A percentile compares a stretch with the other conserved stretches of the same genome.
phyloP scores from a whole-genome alignment of 345 rosid species.

The Trapa bicornis region DNA sequence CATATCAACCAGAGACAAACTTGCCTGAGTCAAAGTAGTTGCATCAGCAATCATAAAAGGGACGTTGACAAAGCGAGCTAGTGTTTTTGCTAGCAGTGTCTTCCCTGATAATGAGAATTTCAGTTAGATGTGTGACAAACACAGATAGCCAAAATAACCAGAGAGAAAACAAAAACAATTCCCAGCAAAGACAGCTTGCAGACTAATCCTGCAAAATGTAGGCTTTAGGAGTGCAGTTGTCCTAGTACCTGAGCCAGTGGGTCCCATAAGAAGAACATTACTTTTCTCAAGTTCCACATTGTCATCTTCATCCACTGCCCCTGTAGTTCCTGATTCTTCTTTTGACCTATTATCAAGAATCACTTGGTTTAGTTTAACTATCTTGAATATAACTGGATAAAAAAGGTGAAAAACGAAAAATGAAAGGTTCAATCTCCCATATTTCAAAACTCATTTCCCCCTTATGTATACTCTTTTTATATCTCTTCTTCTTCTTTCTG shows the following conservation, averaged over 20 bases:
- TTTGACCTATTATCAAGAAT: slow-evolving; percentile 63
- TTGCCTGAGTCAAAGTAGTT: slow-evolving; percentile 16
- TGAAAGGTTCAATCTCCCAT: background rate
- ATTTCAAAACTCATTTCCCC: background rate
- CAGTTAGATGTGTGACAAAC: slow-evolving; percentile 17
- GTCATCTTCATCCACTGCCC: slow-evolving; percentile 50
- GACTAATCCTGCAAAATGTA: background rate
- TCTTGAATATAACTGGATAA: background rate
- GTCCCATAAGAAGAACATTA: slow-evolving; percentile 90
- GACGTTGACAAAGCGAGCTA: slow-evolving; percentile 20
- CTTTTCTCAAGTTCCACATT: slow-evolving; percentile 89
- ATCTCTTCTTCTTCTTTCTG: background rate
- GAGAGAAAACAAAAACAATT: background rate
- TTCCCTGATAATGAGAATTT: slow-evolving; percentile 12
- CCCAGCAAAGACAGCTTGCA: background rate
- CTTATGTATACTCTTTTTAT: background rate
- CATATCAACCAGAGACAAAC: background rate
- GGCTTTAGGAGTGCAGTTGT: background rate
- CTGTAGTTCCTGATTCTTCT: slow-evolving; percentile 35
- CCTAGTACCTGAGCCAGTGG: slow-evolving; percentile 83
- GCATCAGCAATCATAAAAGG: slow-evolving; percentile 23
- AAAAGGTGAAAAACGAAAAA: background rate
- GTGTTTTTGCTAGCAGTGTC: slow-evolving; percentile 18
- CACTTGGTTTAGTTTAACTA: slow-evolving; percentile 20
- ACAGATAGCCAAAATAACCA: background rate